Base-by-base conservation (phyloP, 1,284 basidiomycete genomes). In the Fomes fomentarius region DNA sequence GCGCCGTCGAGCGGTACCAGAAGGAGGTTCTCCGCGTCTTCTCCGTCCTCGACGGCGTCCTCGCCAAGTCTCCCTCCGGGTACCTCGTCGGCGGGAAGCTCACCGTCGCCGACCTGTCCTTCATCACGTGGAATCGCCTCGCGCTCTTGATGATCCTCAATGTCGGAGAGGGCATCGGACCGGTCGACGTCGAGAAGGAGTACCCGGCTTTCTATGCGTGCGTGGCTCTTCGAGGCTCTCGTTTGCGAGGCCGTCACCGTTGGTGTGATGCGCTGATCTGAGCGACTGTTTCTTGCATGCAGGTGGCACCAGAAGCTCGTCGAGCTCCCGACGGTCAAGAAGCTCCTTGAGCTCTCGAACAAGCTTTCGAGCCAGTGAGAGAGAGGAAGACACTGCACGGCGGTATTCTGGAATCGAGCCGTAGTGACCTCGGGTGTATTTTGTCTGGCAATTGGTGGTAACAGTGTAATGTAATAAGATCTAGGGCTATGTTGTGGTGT, bases 11-110 rank as follows among this genome's bases (percentile, higher is more conserved):
- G 19, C 46, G 46, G 15, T 47, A 47, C 46, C 34, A 47, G 14
- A 47, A 47, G 8, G 46, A 47, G 56, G 62, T 63, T 33, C 45
- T 52, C 41, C 66, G 70, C 24, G 63, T 72, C 17, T 49, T 64
- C 19, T 47, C 60, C 17, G 69, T 72, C 5, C 61, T 70, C 43
- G 43, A 45, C 6, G 19, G 17, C 19, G 31, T 34, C 12, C 41
- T 43, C n/a, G 25, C 41, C 17, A 43, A 40, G 70, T 17, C 66
- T 72, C 9, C 52, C 63, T 25, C 54, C 62, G 14, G 69, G n/a
- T 54, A 31, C 15, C 52, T 54, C 19, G 41, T 54, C n/a, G 56
- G 56, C 38, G 57, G 44, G 14, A 62, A 62, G 41, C 43, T 24
- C 38, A 57, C 57, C 6, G 48, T 60, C 28, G 60, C 57, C 4